Conservation (phyloP, 2,329 filamentous ascomycete species). For the Mycosphaerella sp. region DNA sequence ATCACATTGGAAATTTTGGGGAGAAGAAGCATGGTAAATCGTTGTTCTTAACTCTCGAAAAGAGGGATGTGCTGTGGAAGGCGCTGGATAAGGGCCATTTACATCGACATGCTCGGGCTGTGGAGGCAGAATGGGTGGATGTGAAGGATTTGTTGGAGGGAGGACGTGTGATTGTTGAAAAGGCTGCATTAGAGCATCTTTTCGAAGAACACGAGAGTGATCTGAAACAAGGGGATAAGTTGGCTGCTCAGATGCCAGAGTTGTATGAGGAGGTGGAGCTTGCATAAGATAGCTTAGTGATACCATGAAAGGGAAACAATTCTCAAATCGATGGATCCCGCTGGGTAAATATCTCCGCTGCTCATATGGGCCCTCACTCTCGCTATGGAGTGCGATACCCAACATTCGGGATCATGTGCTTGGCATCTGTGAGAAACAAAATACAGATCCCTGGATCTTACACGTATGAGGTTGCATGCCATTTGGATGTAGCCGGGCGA, state of each 20-base stretch:
- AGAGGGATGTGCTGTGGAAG: constrained; percentile 37
- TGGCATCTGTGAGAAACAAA: too few relatives aligned
- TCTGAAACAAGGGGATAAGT: constrained; percentile 16
- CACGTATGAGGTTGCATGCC: too few relatives aligned
- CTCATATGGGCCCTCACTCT: too few relatives aligned
- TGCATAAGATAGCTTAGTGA: background rate
- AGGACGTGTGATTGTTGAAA: constrained; percentile 80
- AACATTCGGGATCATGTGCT: too few relatives aligned
- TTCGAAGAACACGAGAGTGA: constrained; percentile 67
- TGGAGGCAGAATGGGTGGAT: constrained; percentile 73
- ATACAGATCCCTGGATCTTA: too few relatives aligned
- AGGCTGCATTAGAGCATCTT: constrained; percentile 67
- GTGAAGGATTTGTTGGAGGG: constrained; percentile 90
- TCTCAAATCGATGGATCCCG: too few relatives aligned
- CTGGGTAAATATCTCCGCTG: too few relatives aligned
- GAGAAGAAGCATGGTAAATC: constrained; percentile 55
- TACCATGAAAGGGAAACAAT: background rate
- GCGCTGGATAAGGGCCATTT: constrained; percentile 57
- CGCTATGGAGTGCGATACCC: too few relatives aligned
- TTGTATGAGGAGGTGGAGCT: constrained; percentile 7
- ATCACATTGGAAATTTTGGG: constrained; percentile 59
- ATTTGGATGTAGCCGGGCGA: too few relatives aligned
- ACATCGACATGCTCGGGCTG: constrained; percentile 60
- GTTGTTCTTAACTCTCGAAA: constrained; percentile 60
- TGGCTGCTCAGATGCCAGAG: constrained; percentile 11